A percentile compares a stretch with the other conserved stretches of the same genome.
Evolutionary conservation across 140 eudicot species (phyloP).

Genomic region (Senecio squalidus): DNA sequence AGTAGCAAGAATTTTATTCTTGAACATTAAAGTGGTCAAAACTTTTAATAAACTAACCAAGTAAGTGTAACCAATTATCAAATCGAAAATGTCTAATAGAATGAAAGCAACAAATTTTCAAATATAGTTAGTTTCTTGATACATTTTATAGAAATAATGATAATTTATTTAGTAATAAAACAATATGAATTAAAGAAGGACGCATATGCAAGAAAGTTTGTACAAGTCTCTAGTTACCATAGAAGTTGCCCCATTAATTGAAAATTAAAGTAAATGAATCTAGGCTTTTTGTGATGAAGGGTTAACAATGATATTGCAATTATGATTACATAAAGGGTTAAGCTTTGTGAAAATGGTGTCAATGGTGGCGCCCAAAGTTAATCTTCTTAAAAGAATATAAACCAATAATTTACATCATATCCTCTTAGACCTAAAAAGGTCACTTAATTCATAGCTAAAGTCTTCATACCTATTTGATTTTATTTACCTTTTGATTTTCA

Average conservation of each 20-base stretch:
- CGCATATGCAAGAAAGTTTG: constrained; percentile 29
- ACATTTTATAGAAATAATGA: too few relatives aligned
- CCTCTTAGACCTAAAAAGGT: constrained; percentile 20
- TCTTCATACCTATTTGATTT: too few relatives aligned
- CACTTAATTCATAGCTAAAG: constrained; percentile 9
- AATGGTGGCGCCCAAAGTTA: constrained; percentile 19
- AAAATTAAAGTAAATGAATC: constrained; percentile 15
- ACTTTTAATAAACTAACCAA: too few relatives aligned
- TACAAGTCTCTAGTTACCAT: constrained; percentile 26
- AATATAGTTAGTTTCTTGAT: too few relatives aligned
- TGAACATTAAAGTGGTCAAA: too few relatives aligned
- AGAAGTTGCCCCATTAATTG: constrained; percentile 30
- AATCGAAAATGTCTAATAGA: too few relatives aligned
- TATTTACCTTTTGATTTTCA: too few relatives aligned
- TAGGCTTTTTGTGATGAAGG: constrained; percentile 27
- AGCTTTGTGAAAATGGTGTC: constrained; percentile 17
- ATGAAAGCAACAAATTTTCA: too few relatives aligned
- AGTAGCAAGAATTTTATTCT: too few relatives aligned
- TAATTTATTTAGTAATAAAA: not conserved
- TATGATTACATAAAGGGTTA: constrained; percentile 27
- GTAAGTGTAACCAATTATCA: too few relatives aligned
- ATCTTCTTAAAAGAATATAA: constrained; percentile 21
- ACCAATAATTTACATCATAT: constrained; percentile 28
- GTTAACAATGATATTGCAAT: constrained; percentile 36
- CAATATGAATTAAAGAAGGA: constrained; percentile 14